Base-by-base conservation (phyloP, 495 filamentous ascomycete species). In the Stereocaulon alpinum region DNA sequence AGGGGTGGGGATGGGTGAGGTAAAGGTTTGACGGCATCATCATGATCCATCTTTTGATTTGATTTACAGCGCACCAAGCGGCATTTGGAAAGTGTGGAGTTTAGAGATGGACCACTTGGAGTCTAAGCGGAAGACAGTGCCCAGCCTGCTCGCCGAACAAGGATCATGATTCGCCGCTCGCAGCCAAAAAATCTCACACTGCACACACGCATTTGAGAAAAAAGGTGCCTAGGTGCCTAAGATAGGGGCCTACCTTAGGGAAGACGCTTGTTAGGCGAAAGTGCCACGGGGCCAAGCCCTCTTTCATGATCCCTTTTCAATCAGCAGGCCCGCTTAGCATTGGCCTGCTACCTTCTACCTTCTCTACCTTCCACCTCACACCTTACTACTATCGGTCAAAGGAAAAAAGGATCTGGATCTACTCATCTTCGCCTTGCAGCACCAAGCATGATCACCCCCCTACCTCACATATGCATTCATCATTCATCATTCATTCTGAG, bases 101-200 rank as follows among this genome's bases (percentile, higher is more conserved):
- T 50, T 42, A 27, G 47, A 52, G 47, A 59, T 42, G 56, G 56
- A 32, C 27, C 43, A 58, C 37, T 37, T 40, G 56, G 56, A 52
- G 56, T 30, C 47, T 43, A 41, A 40, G 48, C 51, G 47, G 56
- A 24, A 51, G 44, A 51, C 6, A 59, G 42, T 59, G 48, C 27
- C 22, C 48, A 59, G 57, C 22, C 56, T 59, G 56, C 17, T 41
- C 32, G 48, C 57, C 57, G 47, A 59, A 51, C 47, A 51, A 41
- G 57, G 57, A 44, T 59, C 30, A 30, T 59, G 57, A 59, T 59
- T 59, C 40, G 57, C 45, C 40, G 47, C 40, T 51, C 45, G 40
- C 5, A 12, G 48, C 24, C 37, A 41, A 44, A 44, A 37, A 59
- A 59, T 59, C 47, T 59, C 27, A 42, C 47, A 27, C 47, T 37